These are phyloP conservation scores for Termitomyces sp. DNA, from an alignment of 768 basidiomycete genomes.

Conservation along the genomic window DNA sequence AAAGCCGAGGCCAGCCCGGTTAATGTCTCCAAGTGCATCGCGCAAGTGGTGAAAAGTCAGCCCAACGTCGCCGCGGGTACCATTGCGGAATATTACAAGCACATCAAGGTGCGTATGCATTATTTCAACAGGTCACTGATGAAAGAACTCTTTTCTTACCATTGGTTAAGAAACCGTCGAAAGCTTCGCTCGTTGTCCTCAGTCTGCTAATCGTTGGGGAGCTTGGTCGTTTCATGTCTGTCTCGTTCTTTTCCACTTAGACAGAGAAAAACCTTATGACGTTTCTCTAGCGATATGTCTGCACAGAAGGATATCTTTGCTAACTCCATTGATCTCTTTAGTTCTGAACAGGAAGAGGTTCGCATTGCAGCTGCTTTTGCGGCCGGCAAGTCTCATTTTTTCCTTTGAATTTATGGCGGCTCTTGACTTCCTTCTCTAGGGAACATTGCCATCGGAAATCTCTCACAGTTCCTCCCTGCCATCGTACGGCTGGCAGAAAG, in stretches of 20 bases:
- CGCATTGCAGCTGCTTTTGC: constrained; percentile 93
- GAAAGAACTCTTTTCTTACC: neutral
- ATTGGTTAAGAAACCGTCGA: constrained; percentile 40
- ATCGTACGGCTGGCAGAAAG: constrained; percentile 76
- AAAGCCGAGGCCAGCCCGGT: constrained; percentile 50
- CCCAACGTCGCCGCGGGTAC: constrained; percentile 74
- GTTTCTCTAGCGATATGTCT: constrained; percentile 76
- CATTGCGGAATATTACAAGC: constrained; percentile 80
- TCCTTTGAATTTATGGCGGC: neutral
- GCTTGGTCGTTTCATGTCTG: constrained; percentile 85
- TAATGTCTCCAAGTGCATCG: constrained; percentile 85
- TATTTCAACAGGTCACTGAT: neutral
- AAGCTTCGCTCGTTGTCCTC: constrained; percentile 68
- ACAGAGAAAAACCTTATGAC: neutral
- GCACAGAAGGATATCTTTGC: constrained; percentile 75
- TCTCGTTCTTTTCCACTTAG: constrained; percentile 8
- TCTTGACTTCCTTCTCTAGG: constrained; percentile 36
- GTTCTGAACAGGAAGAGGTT: constrained; percentile 77
- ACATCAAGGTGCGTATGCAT: constrained; percentile 55
- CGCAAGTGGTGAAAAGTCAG: constrained; percentile 70
- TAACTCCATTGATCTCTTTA: constrained; percentile 68
- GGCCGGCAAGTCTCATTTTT: constrained; percentile 50
- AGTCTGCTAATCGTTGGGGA: constrained; percentile 90
- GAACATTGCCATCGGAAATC: constrained; percentile 93
- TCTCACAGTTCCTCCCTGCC: constrained; percentile 79